Conservation (phyloP, 2,329 filamentous ascomycete genomes). For the Epichloe aotearoae region DNA sequence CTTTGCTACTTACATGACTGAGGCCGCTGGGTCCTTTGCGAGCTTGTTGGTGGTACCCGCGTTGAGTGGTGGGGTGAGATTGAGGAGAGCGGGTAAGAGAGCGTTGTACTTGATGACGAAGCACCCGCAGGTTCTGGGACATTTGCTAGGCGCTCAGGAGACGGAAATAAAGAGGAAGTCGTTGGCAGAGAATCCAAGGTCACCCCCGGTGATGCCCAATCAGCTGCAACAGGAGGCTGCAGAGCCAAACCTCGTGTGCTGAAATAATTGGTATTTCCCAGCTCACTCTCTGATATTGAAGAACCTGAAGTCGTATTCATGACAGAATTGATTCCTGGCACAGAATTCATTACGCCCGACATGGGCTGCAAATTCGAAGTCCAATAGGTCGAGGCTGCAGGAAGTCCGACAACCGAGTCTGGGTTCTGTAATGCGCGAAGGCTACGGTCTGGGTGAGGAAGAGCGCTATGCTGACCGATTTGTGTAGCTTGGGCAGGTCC, state of each 20-base stretch:
- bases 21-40: conserved; percentile 1
- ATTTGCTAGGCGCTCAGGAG: conserved; percentile 10
- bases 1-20: conserved; percentile 3
- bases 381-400: not conserved
- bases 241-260: not conserved
- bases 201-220: conserved; percentile 8
- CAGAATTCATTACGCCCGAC: not conserved
- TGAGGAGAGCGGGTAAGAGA: conserved; percentile 7
- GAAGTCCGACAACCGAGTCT: not conserved
- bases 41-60: conserved; percentile 1
- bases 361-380: not conserved
- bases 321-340: not conserved
- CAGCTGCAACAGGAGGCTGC: conserved; percentile 1
- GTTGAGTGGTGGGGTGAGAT: conserved; percentile 3
- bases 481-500: not conserved
- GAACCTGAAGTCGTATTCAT: not conserved
- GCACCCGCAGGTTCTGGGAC: conserved; percentile 9
- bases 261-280: not conserved
- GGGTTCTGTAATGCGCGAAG: conserved; percentile 1
- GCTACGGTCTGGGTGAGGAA: conserved; percentile 4
- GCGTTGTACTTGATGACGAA: conserved; percentile 7
- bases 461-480: not conserved
- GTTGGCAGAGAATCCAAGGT: conserved; percentile 12
- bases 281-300: not conserved
- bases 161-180: conserved; percentile 5